Conservation (phyloP, 352 stramenopile species). For the Phytophthora brassicae region DNA sequence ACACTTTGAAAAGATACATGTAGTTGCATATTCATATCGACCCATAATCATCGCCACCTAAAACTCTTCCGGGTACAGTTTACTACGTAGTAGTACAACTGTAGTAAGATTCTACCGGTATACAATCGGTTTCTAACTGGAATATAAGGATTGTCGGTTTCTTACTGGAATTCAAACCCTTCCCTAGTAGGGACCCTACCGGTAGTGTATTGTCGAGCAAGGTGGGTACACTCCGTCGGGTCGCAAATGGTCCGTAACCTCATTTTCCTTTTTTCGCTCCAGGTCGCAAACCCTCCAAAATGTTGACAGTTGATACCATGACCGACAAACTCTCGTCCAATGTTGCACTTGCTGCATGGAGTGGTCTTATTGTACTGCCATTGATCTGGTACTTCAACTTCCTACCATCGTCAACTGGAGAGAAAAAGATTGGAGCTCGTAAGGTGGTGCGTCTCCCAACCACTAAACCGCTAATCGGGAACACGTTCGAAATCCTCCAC, state of each 20-base stretch:
- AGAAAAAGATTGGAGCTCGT: conserved; percentile 15
- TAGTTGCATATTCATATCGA: too few species aligned
- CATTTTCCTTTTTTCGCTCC: conserved; percentile 11
- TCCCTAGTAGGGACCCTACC: too few species aligned
- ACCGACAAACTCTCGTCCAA: conserved; percentile 22
- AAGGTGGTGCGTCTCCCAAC: conserved; percentile 14
- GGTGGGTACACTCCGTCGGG: too few species aligned
- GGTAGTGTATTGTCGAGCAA: too few species aligned
- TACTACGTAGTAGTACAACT: too few species aligned
- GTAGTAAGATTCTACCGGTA: too few species aligned
- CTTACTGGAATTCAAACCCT: too few species aligned
- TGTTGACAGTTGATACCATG: conserved; percentile 25
- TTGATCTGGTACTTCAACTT: conserved; percentile 22
- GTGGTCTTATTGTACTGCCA: conserved; percentile 22
- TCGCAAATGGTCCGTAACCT: neutral
- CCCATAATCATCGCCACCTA: too few species aligned
- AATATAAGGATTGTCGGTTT: too few species aligned
- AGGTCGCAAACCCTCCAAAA: conserved; percentile 13
- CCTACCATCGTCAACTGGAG: neutral
- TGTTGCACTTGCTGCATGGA: conserved; percentile 11
- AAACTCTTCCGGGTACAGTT: too few species aligned
- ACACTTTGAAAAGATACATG: neutral
- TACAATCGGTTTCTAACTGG: too few species aligned
- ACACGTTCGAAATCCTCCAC: conserved; percentile 41
- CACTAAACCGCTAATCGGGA: conserved; percentile 37